Conservation (phyloP, 352 stramenopile genomes). For the Pythium apleroticum region DNA sequence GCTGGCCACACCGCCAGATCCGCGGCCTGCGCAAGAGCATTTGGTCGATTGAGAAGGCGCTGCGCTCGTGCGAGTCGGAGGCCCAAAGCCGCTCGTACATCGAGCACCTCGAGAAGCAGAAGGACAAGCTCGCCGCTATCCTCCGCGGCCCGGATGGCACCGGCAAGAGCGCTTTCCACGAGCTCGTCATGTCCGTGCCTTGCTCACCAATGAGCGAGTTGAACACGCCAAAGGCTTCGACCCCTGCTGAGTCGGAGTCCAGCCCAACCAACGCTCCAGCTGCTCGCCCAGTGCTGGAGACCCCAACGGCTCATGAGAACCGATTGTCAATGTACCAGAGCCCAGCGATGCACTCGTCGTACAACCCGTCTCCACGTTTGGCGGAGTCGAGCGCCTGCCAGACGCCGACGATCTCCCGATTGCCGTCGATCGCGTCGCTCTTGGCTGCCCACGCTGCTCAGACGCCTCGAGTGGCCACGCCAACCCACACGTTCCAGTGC, state of each 20-base stretch:
- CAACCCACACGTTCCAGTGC: constrained; percentile 24
- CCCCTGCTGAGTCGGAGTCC: background rate
- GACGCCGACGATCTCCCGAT: constrained; percentile 35
- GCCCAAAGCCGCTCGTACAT: constrained; percentile 64
- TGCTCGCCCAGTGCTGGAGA: background rate
- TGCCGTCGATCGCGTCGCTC: constrained; percentile 65
- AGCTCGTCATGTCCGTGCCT: constrained; percentile 56
- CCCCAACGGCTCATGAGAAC: background rate
- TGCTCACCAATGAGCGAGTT: constrained; percentile 55
- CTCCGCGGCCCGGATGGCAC: constrained; percentile 53
- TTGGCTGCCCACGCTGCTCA: constrained; percentile 29
- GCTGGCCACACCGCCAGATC: constrained; percentile 77
- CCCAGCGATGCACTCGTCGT: constrained; percentile 17
- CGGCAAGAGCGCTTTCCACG: constrained; percentile 54
- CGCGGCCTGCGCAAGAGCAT: constrained; percentile 73
- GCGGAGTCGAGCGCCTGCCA: constrained; percentile 19
- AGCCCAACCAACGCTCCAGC: constrained; percentile 9
- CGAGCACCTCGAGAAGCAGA: constrained; percentile 72
- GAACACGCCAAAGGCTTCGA: constrained; percentile 31
- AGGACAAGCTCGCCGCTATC: constrained; percentile 69
- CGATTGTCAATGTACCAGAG: background rate
- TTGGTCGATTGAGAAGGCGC: constrained; percentile 77
- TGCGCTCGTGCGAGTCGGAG: constrained; percentile 66
- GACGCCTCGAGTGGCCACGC: constrained; percentile 5
- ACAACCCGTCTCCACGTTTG: constrained; percentile 21